Base-by-base conservation (phyloP, 2,329 filamentous ascomycete genomes). In the Phaeosphaeriaceae sp. region DNA sequence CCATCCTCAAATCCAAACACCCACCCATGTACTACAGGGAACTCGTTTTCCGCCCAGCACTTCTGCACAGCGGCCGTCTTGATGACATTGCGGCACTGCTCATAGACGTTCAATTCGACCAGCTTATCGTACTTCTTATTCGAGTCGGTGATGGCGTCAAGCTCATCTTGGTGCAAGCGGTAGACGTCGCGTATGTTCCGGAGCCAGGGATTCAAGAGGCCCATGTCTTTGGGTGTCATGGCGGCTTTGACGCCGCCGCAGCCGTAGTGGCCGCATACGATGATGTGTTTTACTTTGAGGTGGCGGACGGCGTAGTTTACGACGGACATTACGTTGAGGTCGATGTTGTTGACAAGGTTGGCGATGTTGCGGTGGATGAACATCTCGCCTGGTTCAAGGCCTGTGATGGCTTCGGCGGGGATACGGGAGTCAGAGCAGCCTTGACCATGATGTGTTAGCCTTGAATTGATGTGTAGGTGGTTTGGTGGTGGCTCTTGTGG, bases 161-260 rank as follows among this genome's bases (percentile, higher is more conserved):
- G 81, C 78, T 91, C 87, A 44, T 75, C 74, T 77, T 89, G 86
- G 72, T 90, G 82, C 60, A 89, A 78, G 9, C 87, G 80, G 74
- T 90, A 89, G 49, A 90, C 86, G 70, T 90, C 87, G 50, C 87
- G 83, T 66, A 90, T 89, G 75, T 89, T 88, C 42, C 86, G 80
- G 56, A 90, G 80, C 87, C 87, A 90, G 1, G 87, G 87, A 76
- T 90, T 89, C 49, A 90, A 76, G 26, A 90, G 72, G 42, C 87
- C 87, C 47, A 90, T 74, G 66, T 90, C 86, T 70, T 86, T 83
- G 61, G 86, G 82, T 0, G 85, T 88, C 68, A 74, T 72, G 3
- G 85, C 82, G 0, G 85, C 86, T 12, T 79, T 79, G 38, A 86
- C 84, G n/a, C 86, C 87, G 29, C 86, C 86, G 70, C 87, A 90